Percentiles rank a stretch among this genome's conserved stretches.
These are phyloP conservation scores for Agapanthus africanus DNA, from an alignment of 106 monocot species.

Conservation along the genomic window DNA sequence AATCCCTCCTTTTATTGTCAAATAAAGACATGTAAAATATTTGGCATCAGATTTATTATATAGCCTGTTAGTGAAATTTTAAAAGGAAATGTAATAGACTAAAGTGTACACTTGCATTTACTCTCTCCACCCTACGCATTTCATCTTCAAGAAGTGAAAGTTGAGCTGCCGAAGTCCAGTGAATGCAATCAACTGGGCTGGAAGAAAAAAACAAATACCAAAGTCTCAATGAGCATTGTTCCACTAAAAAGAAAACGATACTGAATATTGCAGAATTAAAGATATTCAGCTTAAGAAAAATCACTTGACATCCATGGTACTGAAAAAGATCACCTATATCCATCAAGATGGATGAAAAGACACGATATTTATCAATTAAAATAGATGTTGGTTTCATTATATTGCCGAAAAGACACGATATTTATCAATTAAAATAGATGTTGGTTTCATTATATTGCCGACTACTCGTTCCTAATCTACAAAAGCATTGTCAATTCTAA, in stretches of 20 bases:
- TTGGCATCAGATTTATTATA: neutral
- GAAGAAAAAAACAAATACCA: too few relatives aligned
- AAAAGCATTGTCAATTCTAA: too few relatives aligned
- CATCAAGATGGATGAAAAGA: neutral
- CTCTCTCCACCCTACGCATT: constrained; percentile 96
- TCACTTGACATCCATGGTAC: neutral
- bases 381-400: neutral
- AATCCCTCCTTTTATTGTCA: too few relatives aligned
- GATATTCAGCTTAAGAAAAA: neutral
- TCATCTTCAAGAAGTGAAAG: constrained; percentile 99
- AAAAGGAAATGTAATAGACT: neutral
- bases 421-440: neutral
- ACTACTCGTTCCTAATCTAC: too few relatives aligned
- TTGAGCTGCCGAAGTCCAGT: constrained; percentile 98
- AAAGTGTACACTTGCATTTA: constrained; percentile 57
- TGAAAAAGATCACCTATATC: neutral
- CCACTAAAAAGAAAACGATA: neutral
- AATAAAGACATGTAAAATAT: too few relatives aligned
- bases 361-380: neutral
- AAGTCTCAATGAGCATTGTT: too few relatives aligned
- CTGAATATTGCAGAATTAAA: neutral
- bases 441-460: too few relatives aligned
- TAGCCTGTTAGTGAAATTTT: neutral
- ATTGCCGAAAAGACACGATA: neutral
- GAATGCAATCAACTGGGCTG: constrained; percentile 99